Percentiles rank a stretch among this genome's conserved stretches.
Evolutionary conservation across 257 asterid genomes (phyloP).

Genomic region (Przewalskia tangutica): DNA sequence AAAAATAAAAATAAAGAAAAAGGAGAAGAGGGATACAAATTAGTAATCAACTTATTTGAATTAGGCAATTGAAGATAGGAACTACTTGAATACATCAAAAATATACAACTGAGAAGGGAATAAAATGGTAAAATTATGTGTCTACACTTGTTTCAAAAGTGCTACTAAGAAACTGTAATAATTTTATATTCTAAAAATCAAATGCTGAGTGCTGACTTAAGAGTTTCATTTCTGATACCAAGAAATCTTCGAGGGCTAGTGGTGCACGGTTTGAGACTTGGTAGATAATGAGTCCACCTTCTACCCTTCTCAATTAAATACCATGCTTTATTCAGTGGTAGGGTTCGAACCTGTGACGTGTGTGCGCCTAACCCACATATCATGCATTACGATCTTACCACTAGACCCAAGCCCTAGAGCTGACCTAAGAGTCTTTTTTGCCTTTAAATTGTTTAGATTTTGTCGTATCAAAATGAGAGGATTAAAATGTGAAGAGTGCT

Average conservation of each 20-base stretch:
- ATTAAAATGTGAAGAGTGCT: neutral
- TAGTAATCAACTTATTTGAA: neutral
- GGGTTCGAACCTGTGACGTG: neutral
- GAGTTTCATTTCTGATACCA: neutral
- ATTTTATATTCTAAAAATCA: neutral
- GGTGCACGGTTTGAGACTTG: neutral
- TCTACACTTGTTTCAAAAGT: neutral
- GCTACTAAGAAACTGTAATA: neutral
- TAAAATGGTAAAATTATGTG: neutral
- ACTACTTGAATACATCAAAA: neutral
- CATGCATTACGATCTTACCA: neutral
- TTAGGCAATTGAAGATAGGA: neutral
- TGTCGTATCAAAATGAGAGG: neutral
- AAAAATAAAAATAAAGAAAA: neutral
- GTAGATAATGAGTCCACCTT: neutral
- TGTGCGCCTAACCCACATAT: neutral
- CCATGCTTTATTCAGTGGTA: neutral
- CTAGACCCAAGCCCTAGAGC: neutral
- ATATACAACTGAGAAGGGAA: neutral
- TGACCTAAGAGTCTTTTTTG: neutral
- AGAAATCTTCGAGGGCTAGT: neutral
- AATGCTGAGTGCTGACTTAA: neutral
- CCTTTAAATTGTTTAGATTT: neutral
- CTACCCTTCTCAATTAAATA: neutral
- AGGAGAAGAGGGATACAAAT: constrained; percentile 1